Evolutionary conservation across 257 asterid species (phyloP).

Genomic region (Buddleja alternifolia): DNA sequence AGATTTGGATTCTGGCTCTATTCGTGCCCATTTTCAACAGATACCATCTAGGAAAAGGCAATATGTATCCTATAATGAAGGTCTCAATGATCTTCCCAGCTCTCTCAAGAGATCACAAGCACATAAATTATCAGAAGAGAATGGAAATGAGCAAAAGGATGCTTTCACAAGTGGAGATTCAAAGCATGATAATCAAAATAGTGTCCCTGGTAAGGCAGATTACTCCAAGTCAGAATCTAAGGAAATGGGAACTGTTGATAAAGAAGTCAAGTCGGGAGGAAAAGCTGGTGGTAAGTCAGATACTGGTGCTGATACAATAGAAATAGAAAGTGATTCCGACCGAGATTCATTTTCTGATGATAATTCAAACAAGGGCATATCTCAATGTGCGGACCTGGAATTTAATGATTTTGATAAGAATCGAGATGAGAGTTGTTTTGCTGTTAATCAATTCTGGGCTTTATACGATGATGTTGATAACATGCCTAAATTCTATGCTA

Average conservation of each 20-base stretch:
- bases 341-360: constrained; percentile 30
- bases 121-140: constrained; percentile 37
- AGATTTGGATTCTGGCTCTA: constrained; percentile 38
- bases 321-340: constrained; percentile 51
- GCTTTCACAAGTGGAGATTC: constrained; percentile 27
- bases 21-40: constrained; percentile 35
- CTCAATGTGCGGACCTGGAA: constrained; percentile 61
- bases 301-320: constrained; percentile 35
- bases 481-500: constrained; percentile 87
- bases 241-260: constrained; percentile 32
- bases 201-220: constrained; percentile 25
- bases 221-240: constrained; percentile 29
- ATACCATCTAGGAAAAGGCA: constrained; percentile 70
- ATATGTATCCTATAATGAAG: constrained; percentile 56
- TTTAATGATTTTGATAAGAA: constrained; percentile 69
- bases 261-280: constrained; percentile 26
- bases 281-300: constrained; percentile 22
- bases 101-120: constrained; percentile 41
- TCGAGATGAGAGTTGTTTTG: constrained; percentile 46
- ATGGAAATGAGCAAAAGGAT: constrained; percentile 31
- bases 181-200: constrained; percentile 21
- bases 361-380: constrained; percentile 15
- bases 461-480: constrained; percentile 64
- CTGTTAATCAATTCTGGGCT: constrained; percentile 76
- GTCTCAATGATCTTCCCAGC: constrained; percentile 40